Percentiles rank a stretch among this genome's conserved stretches.
Conservation (phyloP, 495 filamentous ascomycete species). For the Chaetomium fimeti region DNA sequence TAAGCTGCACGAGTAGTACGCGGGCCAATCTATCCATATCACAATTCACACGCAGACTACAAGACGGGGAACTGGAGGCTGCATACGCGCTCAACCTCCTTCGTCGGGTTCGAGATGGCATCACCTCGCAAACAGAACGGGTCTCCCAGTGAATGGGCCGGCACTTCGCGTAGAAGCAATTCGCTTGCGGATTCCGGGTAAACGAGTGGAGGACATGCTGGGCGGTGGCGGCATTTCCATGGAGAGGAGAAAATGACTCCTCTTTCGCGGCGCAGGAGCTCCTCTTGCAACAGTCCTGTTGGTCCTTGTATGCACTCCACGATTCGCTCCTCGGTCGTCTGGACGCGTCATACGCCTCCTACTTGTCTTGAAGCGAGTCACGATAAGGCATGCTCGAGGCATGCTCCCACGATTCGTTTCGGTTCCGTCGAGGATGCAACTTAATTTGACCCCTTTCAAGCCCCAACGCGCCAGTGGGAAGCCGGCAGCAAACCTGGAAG, state of each 20-base stretch:
- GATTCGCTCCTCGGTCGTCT: not conserved
- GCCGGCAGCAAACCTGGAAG: not conserved
- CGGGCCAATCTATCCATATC: slow-evolving; percentile 30
- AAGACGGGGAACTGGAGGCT: slow-evolving; percentile 19
- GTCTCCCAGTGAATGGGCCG: slow-evolving; percentile 3
- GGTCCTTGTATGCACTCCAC: not conserved
- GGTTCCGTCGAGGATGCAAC: not conserved
- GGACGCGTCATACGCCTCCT: slow-evolving; percentile 12
- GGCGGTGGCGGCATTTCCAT: slow-evolving; percentile 9
- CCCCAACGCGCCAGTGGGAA: not conserved
- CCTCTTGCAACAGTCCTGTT: not conserved
- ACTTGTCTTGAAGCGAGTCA: slow-evolving; percentile 3
- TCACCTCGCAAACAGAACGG: not conserved
- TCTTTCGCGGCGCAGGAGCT: slow-evolving; percentile 6
- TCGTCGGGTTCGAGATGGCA: not conserved
- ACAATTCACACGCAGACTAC: slow-evolving; percentile 35
- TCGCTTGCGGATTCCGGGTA: not conserved
- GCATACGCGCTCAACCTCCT: slow-evolving; percentile 19
- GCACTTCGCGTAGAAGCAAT: not conserved
- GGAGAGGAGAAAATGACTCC: slow-evolving; percentile 10
- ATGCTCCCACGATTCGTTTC: slow-evolving; percentile 11
- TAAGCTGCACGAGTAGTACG: slow-evolving; percentile 7
- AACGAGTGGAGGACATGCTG: not conserved
- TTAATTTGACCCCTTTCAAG: not conserved
- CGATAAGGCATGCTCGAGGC: slow-evolving; percentile 11